Conservation (phyloP, 495 filamentous ascomycete species). For the Pseudoneurospora amorphoporcata region DNA sequence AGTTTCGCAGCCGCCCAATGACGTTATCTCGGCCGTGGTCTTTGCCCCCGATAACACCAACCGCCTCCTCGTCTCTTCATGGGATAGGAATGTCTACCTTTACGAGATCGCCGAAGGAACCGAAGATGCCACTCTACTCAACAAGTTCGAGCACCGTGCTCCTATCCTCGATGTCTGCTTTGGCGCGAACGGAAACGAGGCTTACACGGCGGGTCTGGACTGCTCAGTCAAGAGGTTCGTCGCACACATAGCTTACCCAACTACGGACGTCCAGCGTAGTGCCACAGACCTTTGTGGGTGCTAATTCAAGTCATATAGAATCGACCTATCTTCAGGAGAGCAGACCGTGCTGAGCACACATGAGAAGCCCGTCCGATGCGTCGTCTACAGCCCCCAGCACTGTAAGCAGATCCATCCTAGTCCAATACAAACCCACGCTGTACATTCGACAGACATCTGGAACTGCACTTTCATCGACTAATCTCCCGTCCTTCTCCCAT, state of each 20-base stretch:
- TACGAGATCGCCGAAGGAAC: constrained; percentile 57
- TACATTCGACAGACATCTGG: background rate
- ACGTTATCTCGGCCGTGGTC: constrained; percentile 76
- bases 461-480: background rate
- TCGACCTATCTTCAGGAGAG: constrained; percentile 60
- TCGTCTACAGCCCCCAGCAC: constrained; percentile 70
- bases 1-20: constrained; percentile 64
- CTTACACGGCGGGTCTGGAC: constrained; percentile 79
- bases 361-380: constrained; percentile 62
- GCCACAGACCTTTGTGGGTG: background rate
- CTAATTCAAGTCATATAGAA: constrained; percentile 32
- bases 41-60: constrained; percentile 64
- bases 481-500: background rate
- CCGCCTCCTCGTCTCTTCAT: constrained; percentile 78
- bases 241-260: background rate
- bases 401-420: constrained; percentile 30
- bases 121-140: constrained; percentile 50
- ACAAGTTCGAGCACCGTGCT: constrained; percentile 70
- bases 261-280: background rate
- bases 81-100: constrained; percentile 86
- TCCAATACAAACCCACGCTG: background rate
- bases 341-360: constrained; percentile 73
- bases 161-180: constrained; percentile 90
- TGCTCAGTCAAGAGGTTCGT: constrained; percentile 66
- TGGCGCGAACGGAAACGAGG: constrained; percentile 66